phyloP scores from a whole-genome alignment of 352 stramenopile species.

The Globisporangium paroecandrum region DNA sequence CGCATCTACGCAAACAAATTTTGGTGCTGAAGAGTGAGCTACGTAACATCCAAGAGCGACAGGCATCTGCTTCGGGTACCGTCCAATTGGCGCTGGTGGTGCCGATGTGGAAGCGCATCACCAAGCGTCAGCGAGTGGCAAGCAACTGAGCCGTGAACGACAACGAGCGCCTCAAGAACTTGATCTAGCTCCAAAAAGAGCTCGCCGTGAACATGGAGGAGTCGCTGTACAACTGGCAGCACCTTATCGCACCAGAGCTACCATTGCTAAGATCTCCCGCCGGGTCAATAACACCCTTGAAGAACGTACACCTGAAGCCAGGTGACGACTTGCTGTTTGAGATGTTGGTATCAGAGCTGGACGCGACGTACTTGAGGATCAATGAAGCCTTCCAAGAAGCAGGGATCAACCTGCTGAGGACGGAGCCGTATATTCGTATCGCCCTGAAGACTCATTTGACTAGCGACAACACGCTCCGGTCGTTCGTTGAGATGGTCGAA shows the following conservation, averaged over 20 bases:
- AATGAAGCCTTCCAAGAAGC: slow-evolving; percentile 5
- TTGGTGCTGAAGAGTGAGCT: slow-evolving; percentile 22
- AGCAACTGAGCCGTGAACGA: background rate
- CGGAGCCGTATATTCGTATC: background rate
- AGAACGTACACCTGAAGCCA: slow-evolving; percentile 5
- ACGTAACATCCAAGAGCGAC: background rate
- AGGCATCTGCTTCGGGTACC: background rate
- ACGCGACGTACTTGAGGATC: slow-evolving; percentile 5
- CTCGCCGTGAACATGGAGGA: slow-evolving; percentile 10
- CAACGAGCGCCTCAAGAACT: slow-evolving; percentile 13
- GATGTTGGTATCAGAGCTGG: slow-evolving; percentile 16
- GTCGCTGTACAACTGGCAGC: slow-evolving; percentile 10
- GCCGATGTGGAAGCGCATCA: slow-evolving; percentile 11
- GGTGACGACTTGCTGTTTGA: slow-evolving; percentile 15
- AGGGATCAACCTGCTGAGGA: background rate
- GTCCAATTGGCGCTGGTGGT: background rate
- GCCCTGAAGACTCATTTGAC: background rate
- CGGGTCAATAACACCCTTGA: too few relatives aligned
- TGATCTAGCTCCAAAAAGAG: slow-evolving; percentile 11
- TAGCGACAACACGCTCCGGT: background rate
- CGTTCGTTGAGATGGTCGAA: slow-evolving; percentile 9
- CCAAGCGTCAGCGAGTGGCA: slow-evolving; percentile 7
- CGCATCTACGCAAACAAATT: slow-evolving; percentile 20
- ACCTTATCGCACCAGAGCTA: background rate
- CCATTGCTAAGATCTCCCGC: too few relatives aligned